Evolutionary conservation across 106 monocot genomes (phyloP).

Genomic region (Posidonia australis): DNA sequence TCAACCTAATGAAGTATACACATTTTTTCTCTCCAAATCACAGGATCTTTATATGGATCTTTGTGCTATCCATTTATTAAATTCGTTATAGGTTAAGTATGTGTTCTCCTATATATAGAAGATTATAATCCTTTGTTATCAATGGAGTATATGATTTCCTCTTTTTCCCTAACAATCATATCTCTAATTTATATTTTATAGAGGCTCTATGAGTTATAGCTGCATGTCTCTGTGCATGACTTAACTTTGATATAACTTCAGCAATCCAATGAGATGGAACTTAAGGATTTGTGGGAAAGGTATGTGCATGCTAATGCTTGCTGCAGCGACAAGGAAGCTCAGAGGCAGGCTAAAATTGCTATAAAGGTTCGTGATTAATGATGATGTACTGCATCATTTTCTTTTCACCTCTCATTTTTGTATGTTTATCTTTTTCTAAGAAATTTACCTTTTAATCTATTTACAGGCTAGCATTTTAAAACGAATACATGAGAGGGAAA

Average conservation of each 20-base stretch:
- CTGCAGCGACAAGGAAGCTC: constrained; percentile 67
- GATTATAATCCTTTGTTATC: too few species aligned
- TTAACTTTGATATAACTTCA: constrained; percentile 16
- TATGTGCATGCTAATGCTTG: constrained; percentile 41
- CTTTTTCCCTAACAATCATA: too few species aligned
- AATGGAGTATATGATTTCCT: too few species aligned
- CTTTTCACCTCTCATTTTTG: not conserved
- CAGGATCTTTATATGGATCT: too few species aligned
- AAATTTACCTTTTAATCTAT: constrained; percentile 1
- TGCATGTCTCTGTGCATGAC: not conserved
- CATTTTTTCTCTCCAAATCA: too few species aligned
- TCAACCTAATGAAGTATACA: too few species aligned
- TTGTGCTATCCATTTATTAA: too few species aligned
- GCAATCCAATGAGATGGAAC: constrained; percentile 65
- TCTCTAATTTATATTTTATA: not conserved
- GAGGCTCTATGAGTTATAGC: not conserved
- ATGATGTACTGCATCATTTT: not conserved
- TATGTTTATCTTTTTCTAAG: not conserved
- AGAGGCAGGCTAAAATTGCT: constrained; percentile 53
- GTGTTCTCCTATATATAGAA: too few species aligned
- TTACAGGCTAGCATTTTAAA: constrained; percentile 52
- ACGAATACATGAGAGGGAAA: constrained; percentile 56
- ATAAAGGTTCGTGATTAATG: constrained; percentile 41
- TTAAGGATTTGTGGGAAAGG: constrained; percentile 53
- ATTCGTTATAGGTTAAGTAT: too few species aligned